These are phyloP conservation scores for Penicillium nordicum DNA, from an alignment of 2,329 filamentous ascomycete species.

Conservation along the genomic window DNA sequence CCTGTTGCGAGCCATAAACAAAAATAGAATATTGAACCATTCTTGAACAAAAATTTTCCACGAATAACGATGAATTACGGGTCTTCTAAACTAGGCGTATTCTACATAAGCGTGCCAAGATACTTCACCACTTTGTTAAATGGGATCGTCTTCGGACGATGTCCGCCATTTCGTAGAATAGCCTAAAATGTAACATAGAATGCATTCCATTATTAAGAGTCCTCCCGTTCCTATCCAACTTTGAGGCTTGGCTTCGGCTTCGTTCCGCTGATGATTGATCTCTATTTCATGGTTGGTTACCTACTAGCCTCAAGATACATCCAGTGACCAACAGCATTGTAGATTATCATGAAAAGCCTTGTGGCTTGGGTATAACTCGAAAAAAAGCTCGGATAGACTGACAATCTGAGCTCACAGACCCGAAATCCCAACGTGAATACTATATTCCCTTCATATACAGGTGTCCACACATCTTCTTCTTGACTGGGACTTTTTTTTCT, in stretches of 20 bases:
- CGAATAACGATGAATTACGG: background rate
- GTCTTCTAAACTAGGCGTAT: background rate
- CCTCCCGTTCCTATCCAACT: background rate
- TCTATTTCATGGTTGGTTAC: background rate
- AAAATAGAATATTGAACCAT: constrained; percentile 13
- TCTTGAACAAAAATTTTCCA: constrained; percentile 2
- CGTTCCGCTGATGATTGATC: background rate
- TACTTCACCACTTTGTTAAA: background rate
- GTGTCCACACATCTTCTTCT: background rate
- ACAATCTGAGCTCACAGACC: background rate
- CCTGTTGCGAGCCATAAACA: constrained; percentile 8
- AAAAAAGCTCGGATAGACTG: background rate
- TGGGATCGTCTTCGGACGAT: background rate
- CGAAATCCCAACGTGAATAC: background rate
- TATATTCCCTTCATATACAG: background rate
- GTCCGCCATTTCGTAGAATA: constrained; percentile 2
- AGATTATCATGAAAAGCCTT: background rate
- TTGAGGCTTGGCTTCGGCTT: background rate
- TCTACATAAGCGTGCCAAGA: background rate
- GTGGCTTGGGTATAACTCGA: background rate
- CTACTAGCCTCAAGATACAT: background rate
- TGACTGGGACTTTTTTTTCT: background rate
- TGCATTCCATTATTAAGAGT: background rate
- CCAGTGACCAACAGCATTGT: background rate
- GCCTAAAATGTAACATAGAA: constrained; percentile 5